These are phyloP conservation scores for Fraxinus platypoda DNA, from an alignment of 305 asterid species.

Conservation along the genomic window DNA sequence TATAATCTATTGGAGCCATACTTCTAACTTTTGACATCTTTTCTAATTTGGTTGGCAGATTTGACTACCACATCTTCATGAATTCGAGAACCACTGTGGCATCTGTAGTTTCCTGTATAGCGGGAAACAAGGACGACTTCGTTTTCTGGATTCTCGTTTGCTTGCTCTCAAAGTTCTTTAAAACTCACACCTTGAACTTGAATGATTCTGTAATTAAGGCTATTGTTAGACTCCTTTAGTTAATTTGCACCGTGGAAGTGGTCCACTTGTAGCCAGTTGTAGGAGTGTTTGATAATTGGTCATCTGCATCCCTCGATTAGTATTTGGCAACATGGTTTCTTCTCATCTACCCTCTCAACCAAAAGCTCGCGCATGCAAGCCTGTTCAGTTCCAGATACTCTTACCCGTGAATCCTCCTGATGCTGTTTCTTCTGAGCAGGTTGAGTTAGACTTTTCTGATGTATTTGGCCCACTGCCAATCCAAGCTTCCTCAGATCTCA, in stretches of 20 bases:
- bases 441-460: conserved; percentile 53
- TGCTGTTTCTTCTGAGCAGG: conserved; percentile 36
- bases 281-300: conserved; percentile 20
- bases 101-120: conserved; percentile 50
- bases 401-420: conserved; percentile 35
- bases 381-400: conserved; percentile 22
- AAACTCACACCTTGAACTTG: conserved; percentile 19
- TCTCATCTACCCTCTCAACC: conserved; percentile 31
- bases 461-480: conserved; percentile 49
- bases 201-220: conserved; percentile 20
- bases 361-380: conserved; percentile 21
- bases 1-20: not conserved
- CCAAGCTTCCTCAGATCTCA: not conserved
- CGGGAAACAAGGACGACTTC: conserved; percentile 45
- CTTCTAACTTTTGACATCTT: not conserved
- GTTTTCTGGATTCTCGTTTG: conserved; percentile 45
- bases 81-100: conserved; percentile 40
- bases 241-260: conserved; percentile 19
- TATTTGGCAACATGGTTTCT: conserved; percentile 41
- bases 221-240: conserved; percentile 13
- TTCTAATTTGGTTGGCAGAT: conserved; percentile 27
- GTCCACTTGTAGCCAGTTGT: not conserved
- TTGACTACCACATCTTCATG: conserved; percentile 44
- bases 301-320: conserved; percentile 27
- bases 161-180: conserved; percentile 29